Evolutionary conservation across 2,329 filamentous ascomycete genomes (phyloP).

Genomic region (Fusarium sp.): DNA sequence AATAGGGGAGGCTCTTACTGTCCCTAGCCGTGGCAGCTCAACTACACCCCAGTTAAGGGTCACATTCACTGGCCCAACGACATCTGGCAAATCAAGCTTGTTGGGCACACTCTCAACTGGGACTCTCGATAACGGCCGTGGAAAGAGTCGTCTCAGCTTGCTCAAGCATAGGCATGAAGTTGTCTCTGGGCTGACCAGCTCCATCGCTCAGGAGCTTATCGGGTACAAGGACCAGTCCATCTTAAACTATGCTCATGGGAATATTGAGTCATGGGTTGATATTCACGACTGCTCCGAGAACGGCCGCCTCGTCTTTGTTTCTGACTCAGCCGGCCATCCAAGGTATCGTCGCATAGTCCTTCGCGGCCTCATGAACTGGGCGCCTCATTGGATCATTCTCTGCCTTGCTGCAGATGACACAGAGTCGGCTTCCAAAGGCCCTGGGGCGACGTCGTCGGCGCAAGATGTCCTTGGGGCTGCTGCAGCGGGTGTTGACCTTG

Average conservation of each 20-base stretch:
- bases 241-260: constrained; percentile 86
- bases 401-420: constrained; percentile 86
- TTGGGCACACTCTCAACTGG: constrained; percentile 90
- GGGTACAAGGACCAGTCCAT: constrained; percentile 76
- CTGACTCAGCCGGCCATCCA: constrained; percentile 91
- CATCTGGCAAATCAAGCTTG: constrained; percentile 91
- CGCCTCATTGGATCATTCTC: constrained; percentile 90
- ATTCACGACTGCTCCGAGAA: constrained; percentile 83
- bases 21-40: constrained; percentile 58
- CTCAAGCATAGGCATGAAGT: constrained; percentile 95
- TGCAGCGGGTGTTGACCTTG: constrained; percentile 73
- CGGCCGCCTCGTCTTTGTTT: constrained; percentile 85
- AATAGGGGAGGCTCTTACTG: constrained; percentile 20
- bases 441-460: constrained; percentile 58
- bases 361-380: constrained; percentile 92
- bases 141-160: constrained; percentile 87
- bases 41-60: constrained; percentile 81
- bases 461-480: constrained; percentile 63
- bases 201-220: constrained; percentile 91
- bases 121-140: constrained; percentile 89
- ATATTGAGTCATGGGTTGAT: constrained; percentile 93
- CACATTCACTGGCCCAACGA: constrained; percentile 88
- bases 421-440: constrained; percentile 51
- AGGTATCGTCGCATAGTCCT: constrained; percentile 90
- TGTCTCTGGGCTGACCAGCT: constrained; percentile 90